Conservation (phyloP, 108 stramenopile genomes). For the Skeletonema potamos region DNA sequence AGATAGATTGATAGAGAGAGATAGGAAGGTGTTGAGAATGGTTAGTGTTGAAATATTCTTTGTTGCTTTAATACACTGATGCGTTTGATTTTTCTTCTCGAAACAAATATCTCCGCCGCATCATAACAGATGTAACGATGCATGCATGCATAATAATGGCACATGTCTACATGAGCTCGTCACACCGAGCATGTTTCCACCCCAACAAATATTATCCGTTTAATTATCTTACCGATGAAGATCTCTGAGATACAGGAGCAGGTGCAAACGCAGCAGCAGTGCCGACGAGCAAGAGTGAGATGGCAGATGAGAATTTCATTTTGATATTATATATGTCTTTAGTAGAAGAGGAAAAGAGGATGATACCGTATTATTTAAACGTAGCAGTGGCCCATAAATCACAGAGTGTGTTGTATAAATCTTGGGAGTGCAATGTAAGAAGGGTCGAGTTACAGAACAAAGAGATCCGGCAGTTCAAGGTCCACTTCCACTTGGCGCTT, state of each 20-base stretch:
- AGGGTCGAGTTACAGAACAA: neutral
- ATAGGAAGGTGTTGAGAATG: neutral
- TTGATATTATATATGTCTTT: conserved; percentile 20
- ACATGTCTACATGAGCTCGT: neutral
- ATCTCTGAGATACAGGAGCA: conserved; percentile 25
- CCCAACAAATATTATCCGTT: neutral
- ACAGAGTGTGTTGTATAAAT: neutral
- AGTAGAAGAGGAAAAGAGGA: neutral
- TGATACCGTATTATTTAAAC: neutral
- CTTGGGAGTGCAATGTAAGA: neutral
- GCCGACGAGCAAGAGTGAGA: conserved; percentile 48
- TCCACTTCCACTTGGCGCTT: neutral
- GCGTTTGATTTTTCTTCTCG: neutral
- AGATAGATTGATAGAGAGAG: conserved; percentile 1
- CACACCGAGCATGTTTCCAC: neutral
- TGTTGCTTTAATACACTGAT: neutral
- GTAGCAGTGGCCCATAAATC: neutral
- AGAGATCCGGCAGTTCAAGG: neutral
- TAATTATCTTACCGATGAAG: conserved; percentile 29
- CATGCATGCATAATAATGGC: too few relatives aligned
- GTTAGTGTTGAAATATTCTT: conserved; percentile 1
- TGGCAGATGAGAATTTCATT: conserved; percentile 69
- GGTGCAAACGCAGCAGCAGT: conserved; percentile 68
- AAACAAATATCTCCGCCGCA: neutral
- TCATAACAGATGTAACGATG: neutral